A percentile compares a stretch with the other conserved stretches of the same genome.
phyloP scores from a whole-genome alignment of 148 eudicot species.

The Silene conica region DNA sequence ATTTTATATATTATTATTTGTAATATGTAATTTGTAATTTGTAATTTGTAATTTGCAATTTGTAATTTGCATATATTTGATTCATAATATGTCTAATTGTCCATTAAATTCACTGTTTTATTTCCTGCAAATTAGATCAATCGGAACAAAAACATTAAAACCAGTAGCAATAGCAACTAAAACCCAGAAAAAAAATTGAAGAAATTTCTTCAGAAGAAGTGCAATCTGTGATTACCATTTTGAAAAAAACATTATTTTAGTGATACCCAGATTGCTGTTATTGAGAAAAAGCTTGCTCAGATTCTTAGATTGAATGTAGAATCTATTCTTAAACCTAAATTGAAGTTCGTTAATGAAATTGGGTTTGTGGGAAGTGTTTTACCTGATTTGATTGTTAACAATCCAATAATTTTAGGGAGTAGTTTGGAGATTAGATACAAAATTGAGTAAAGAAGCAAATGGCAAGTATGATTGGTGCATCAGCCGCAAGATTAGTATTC shows the following conservation, averaged over 20 bases:
- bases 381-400: too few relatives aligned
- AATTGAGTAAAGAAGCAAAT: conserved; percentile 10
- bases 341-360: too few relatives aligned
- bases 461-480: conserved; percentile 17
- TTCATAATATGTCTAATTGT: background rate
- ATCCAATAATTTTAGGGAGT: too few relatives aligned
- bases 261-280: too few relatives aligned
- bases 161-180: background rate
- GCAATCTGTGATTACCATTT: conserved; percentile 16
- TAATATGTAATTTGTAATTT: too few relatives aligned
- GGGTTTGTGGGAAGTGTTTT: too few relatives aligned
- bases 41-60: too few relatives aligned
- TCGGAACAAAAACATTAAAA: conserved; percentile 6
- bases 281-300: too few relatives aligned
- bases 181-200: background rate
- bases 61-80: background rate
- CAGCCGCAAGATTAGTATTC: conserved; percentile 54
- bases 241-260: conserved; percentile 16
- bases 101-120: conserved; percentile 3
- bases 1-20: too few relatives aligned
- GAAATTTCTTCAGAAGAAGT: background rate
- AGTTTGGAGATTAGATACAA: too few relatives aligned
- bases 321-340: too few relatives aligned
- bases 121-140: conserved; percentile 12
- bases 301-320: too few relatives aligned